Evolutionary conservation across 2,329 filamentous ascomycete species (phyloP), one percentile per base, ranked within the genome.

Genomic region (Aspergillus sp.): DNA sequence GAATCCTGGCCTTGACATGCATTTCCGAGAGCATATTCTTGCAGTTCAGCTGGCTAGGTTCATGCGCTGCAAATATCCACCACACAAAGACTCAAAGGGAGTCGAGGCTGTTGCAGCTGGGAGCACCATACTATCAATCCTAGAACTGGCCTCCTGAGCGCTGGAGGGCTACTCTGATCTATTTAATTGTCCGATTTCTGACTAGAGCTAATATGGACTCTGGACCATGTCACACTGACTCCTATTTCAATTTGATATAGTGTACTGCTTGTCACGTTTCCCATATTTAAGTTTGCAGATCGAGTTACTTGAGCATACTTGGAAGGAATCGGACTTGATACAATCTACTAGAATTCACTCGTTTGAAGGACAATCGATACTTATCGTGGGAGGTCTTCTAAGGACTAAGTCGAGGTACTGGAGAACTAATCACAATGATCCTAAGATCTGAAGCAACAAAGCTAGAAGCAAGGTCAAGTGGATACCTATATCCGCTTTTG

Each of bases 121-220:
- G 86, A 36, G 32, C 32, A 9, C 13, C 32, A 16, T 36, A 16
- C 32, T 36, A 36, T 36, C 32, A 36, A 36, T 36, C 32, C 32
- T 36, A 14, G 32, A 36, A 36, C 32, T 36, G 32, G 32, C 32
- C 32, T 36, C 32, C 4, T 36, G 32, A 36, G 32, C 32, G 13
- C 32, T 4, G 5, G 16, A 16, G 32, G 3, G 32, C 32, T 7
- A 3, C 5, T 36, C 32, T 36, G 32, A 36, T 36, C 11, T 36
- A 36, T 36, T 36, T 6, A 36, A 36, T 36, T 6, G 6, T 36
- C 32, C 6, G 11, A 14, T 36, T 36, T 9, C 32, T 36, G 5
- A 4, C 23, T 25, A 25, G 23, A 25, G 3, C 3, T 36, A 7
- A n/a, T 4, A 9, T 9, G 32, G 3, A 36, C 32, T 36, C 32